Percentiles rank a stretch among this genome's conserved stretches.
Conservation (phyloP, 257 asterid species). For the Solanum appendiculatum region DNA sequence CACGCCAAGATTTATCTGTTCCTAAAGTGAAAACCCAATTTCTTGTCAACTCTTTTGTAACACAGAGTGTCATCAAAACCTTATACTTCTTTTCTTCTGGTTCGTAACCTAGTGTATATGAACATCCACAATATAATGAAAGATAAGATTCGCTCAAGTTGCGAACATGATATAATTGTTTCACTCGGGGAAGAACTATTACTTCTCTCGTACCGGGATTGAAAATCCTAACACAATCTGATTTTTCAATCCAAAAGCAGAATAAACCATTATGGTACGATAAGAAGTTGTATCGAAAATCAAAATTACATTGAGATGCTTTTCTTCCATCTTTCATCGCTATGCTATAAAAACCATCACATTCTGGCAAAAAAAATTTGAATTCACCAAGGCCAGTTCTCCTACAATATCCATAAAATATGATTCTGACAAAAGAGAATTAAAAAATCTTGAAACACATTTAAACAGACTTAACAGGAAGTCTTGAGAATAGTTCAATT, state of each 20-base stretch:
- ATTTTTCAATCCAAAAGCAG: neutral
- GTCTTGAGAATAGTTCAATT: neutral
- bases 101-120: neutral
- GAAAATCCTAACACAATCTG: neutral
- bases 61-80: neutral
- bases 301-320: neutral
- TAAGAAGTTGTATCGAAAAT: neutral
- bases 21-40: neutral
- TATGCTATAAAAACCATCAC: neutral
- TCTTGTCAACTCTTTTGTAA: neutral
- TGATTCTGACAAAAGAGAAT: neutral
- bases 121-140: neutral
- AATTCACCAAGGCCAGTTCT: neutral
- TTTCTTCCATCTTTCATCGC: neutral
- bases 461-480: neutral
- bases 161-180: neutral
- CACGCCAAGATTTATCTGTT: neutral
- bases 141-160: neutral
- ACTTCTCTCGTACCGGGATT: neutral
- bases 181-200: neutral
- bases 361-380: neutral
- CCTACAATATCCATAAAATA: neutral
- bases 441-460: neutral
- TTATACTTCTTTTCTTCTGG: neutral
- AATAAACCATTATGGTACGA: neutral